These are phyloP conservation scores for Fusarium kyushuense DNA, from an alignment of 2,329 filamentous ascomycete species.

Conservation along the genomic window DNA sequence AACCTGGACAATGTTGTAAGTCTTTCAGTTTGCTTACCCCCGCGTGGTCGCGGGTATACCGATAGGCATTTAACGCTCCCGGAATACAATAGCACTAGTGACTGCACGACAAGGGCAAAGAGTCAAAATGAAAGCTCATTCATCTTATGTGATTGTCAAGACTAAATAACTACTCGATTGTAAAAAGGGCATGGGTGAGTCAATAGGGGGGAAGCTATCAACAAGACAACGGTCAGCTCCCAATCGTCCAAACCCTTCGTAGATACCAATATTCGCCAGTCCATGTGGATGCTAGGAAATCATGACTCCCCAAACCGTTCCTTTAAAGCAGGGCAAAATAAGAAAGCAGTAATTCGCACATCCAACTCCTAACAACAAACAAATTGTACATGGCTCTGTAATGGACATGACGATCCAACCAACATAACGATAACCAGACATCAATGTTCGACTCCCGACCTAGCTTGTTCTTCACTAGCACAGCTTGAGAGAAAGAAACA, in stretches of 20 bases:
- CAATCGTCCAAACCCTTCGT: constrained; percentile 3
- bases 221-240: background rate
- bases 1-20: background rate
- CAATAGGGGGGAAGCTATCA: background rate
- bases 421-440: background rate
- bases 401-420: constrained; percentile 25
- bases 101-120: background rate
- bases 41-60: background rate
- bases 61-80: background rate
- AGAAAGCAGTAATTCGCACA: constrained; percentile 40
- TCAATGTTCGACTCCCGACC: background rate
- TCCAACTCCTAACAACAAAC: constrained; percentile 40
- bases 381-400: constrained; percentile 28
- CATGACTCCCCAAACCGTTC: constrained; percentile 15
- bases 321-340: constrained; percentile 17
- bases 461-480: background rate
- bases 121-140: background rate
- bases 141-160: background rate
- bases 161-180: constrained; percentile 1
- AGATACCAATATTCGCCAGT: constrained; percentile 27
- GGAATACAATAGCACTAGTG: background rate
- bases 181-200: constrained; percentile 3
- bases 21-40: background rate
- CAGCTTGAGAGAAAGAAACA: background rate
- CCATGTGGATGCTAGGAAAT: constrained; percentile 26